phyloP scores from a whole-genome alignment of 1,139 yeast genomes.

The Candida pseudoviswanathii region DNA sequence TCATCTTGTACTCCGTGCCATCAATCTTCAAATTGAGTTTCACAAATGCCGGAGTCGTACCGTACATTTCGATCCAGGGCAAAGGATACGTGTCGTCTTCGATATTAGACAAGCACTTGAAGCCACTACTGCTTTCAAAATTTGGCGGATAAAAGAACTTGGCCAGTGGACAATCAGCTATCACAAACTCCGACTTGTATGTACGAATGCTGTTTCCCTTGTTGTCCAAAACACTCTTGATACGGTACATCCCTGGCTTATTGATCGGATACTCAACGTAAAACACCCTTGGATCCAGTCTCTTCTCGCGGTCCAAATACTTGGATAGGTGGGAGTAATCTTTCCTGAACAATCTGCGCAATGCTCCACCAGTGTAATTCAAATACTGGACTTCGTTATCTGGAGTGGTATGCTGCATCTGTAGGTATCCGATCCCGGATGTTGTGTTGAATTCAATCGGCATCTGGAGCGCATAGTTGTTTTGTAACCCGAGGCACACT shows the following conservation, averaged over 20 bases:
- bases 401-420: constrained; percentile 63
- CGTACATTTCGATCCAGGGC: constrained; percentile 57
- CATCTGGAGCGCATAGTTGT: constrained; percentile 35
- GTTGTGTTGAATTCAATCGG: constrained; percentile 87
- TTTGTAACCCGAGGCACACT: constrained; percentile 55
- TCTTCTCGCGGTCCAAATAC: constrained; percentile 21
- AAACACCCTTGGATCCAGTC: constrained; percentile 34
- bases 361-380: constrained; percentile 60
- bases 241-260: constrained; percentile 73
- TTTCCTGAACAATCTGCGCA: constrained; percentile 44
- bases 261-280: constrained; percentile 60
- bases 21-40: constrained; percentile 60
- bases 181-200: constrained; percentile 61
- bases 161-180: constrained; percentile 81
- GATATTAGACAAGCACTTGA: constrained; percentile 57
- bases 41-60: constrained; percentile 75
- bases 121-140: constrained; percentile 25
- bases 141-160: constrained; percentile 41
- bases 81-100: constrained; percentile 51
- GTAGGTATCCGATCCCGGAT: constrained; percentile 66
- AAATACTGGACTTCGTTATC: constrained; percentile 48
- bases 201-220: constrained; percentile 66
- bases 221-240: constrained; percentile 65
- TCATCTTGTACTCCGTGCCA: constrained; percentile 36
- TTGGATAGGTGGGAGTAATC: constrained; percentile 43